These are phyloP conservation scores for Cystobasidium tubakii DNA, from an alignment of 768 basidiomycete species.

Conservation along the genomic window DNA sequence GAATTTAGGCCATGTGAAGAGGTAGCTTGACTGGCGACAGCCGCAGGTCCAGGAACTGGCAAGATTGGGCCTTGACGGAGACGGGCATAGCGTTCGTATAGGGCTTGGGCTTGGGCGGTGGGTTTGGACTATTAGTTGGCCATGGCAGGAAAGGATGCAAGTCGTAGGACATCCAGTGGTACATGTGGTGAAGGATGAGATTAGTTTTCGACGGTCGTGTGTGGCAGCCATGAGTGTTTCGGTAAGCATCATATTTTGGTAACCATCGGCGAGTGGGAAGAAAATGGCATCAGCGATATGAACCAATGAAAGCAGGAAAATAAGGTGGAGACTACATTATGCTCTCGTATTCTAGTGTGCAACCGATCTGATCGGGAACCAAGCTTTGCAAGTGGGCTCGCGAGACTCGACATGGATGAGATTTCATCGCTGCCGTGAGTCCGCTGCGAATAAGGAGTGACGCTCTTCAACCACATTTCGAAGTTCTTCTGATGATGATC, in stretches of 20 bases:
- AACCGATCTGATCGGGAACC: neutral
- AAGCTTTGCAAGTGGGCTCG: neutral
- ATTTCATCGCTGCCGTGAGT: neutral
- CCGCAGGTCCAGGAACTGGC: neutral
- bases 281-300: no score
- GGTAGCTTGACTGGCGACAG: neutral
- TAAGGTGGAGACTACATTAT: neutral
- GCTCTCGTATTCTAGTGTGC: neutral
- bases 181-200: no score
- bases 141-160: neutral
- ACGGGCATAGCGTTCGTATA: neutral
- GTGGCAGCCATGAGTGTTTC: no score
- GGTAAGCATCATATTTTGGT: no score
- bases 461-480: conserved; percentile 7
- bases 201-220: neutral
- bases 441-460: neutral
- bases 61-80: neutral
- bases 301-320: no score
- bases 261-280: no score
- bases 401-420: neutral
- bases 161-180: neutral
- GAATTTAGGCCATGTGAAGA: neutral
- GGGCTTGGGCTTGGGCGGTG: neutral
- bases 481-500: neutral
- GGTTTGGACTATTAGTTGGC: neutral